Base-by-base conservation (phyloP, 2,329 filamentous ascomycete genomes). In the Exserohilum turcica region DNA sequence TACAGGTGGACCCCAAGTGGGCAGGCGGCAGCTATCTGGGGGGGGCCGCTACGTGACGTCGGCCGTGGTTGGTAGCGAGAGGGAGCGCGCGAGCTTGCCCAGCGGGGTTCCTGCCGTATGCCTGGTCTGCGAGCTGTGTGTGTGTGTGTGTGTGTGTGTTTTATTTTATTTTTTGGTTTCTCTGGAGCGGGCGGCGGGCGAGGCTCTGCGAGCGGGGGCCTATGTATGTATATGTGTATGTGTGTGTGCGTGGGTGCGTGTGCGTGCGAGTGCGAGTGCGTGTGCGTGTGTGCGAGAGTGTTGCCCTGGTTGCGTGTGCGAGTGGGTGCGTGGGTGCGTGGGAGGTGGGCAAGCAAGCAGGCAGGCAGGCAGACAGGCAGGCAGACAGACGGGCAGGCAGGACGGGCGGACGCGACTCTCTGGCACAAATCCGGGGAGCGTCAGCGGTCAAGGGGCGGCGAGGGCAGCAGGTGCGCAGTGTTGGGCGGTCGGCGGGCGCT, bases 21-120 rank as follows among this genome's bases (percentile, higher is more conserved):
- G 57, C 58, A 65, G 66, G 67, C 66, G 65, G 63, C 59, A 64
- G 62, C 54, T 57, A 54, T 46, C 52, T 54, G 38, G 59, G 54
- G n/a, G 51, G 33, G 58, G 59, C 59, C 54, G 56, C 55, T 61
- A 57, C 48, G 60, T 59, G 52, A 55, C 54, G 55, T 51, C 51
- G 50, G 29, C 42, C 47, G 38, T 16, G 33, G 12, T 12, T 37
- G 19, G 29, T 44, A 49, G 51, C 51, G 51, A 54, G 39, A 21
- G 46, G 24, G 15, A n/a, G n/a, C n/a, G 38, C 46, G 49, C 44
- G 47, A 33, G 15, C 27, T 45, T 15, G 39, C 33, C 48, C 51
- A 49, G 39, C 33, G 42, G 51, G 45, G 40, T 33, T 31, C 19
- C 27, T 6, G 29, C 39, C 36, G 48, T 44, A 33, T 48, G 38